A percentile compares a stretch with the other conserved stretches of the same genome.
These are phyloP conservation scores for Musa schizocarpa DNA, from an alignment of 176 grass and related monocot genomes.

Conservation along the genomic window DNA sequence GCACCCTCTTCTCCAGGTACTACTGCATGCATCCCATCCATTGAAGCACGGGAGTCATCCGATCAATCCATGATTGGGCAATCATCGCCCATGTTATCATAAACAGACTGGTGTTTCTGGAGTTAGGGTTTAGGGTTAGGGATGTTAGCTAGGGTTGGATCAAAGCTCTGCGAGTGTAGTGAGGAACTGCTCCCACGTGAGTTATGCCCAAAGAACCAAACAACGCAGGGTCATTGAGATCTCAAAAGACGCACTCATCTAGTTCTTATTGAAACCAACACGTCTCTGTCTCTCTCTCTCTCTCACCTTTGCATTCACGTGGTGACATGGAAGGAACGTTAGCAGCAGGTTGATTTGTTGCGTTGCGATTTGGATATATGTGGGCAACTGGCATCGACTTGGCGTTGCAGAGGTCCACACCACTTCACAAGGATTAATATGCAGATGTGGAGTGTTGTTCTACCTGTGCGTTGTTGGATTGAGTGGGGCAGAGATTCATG, in stretches of 20 bases:
- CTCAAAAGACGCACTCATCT: slow-evolving; percentile 27
- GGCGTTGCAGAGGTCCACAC: background rate
- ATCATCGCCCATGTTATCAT: too few species aligned
- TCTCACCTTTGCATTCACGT: slow-evolving; percentile 57
- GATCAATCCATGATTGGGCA: background rate
- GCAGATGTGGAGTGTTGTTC: background rate
- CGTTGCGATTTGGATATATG: slow-evolving; percentile 26
- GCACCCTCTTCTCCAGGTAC: slow-evolving; percentile 97
- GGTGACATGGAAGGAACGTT: slow-evolving; percentile 34
- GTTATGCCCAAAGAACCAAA: slow-evolving; percentile 34
- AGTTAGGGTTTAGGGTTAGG: slow-evolving; percentile 19
- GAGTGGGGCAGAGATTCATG: background rate
- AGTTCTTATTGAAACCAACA: slow-evolving; percentile 45
- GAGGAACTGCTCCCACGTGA: slow-evolving; percentile 73
- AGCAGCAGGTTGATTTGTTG: slow-evolving; percentile 25
- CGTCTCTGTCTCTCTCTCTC: slow-evolving; percentile 10
- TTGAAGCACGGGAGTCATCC: background rate
- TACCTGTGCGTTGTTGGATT: background rate
- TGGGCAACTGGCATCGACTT: background rate
- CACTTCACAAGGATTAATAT: background rate
- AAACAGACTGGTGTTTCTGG: background rate
- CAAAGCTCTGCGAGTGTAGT: background rate
- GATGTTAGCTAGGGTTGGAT: slow-evolving; percentile 36
- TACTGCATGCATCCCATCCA: too few species aligned
- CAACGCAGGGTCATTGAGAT: slow-evolving; percentile 35